Evolutionary conservation across 805 yeast species (phyloP).

Genomic region (Pichia manshurica): DNA sequence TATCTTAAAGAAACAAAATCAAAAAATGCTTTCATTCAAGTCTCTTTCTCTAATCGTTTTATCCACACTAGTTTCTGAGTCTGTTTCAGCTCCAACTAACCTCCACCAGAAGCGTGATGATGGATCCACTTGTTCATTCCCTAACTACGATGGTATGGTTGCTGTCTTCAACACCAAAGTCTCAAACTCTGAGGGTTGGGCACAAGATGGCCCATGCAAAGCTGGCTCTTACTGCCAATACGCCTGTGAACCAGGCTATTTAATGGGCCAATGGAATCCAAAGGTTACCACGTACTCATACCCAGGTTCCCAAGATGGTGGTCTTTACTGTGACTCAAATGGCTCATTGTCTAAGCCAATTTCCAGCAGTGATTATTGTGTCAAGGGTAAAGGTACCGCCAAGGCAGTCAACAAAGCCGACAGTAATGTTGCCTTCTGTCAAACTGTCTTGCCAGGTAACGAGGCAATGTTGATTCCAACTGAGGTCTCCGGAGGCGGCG

Average conservation of each 20-base stretch:
- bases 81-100: slow-evolving; percentile 3
- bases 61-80: slow-evolving; percentile 1
- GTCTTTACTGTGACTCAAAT: slow-evolving; percentile 65
- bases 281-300: slow-evolving; percentile 63
- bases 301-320: slow-evolving; percentile 80
- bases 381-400: slow-evolving; percentile 75
- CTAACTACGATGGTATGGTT: slow-evolving; percentile 61
- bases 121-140: slow-evolving; percentile 52
- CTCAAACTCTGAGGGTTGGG: slow-evolving; percentile 76
- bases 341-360: slow-evolving; percentile 65
- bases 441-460: slow-evolving; percentile 89
- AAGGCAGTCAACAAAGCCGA: slow-evolving; percentile 47
- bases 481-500: slow-evolving; percentile 42
- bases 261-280: slow-evolving; percentile 88
- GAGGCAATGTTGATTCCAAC: slow-evolving; percentile 94
- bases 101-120: slow-evolving; percentile 10
- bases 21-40: slow-evolving; percentile 11
- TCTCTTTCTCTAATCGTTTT: slow-evolving; percentile 3
- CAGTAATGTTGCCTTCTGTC: slow-evolving; percentile 73
- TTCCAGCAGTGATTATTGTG: slow-evolving; percentile 55
- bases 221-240: slow-evolving; percentile 84
- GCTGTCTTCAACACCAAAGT: slow-evolving; percentile 45
- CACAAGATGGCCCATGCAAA: slow-evolving; percentile 67
- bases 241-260: slow-evolving; percentile 84
- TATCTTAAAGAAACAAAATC: neutral